Base-by-base conservation (phyloP, 2,329 filamentous ascomycete species). In the Fusarium staphyleae region DNA sequence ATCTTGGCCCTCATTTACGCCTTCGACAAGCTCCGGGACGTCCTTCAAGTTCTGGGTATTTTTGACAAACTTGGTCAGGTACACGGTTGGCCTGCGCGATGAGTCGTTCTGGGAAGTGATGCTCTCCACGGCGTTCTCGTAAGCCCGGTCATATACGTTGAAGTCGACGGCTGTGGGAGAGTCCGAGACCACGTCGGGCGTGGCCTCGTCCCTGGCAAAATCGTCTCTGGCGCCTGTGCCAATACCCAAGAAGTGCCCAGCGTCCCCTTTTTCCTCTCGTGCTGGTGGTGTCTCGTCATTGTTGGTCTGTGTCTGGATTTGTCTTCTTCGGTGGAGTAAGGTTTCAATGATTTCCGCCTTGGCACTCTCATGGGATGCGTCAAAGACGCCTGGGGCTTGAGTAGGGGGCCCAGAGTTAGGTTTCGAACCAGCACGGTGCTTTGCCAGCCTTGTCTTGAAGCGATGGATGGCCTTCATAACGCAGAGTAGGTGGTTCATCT, bases 391-490 rank as follows among this genome's bases (percentile, higher is more conserved):
- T 9, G 39, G 49, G 14, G 40, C 26, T 15, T 48, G 46, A 22
- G 44, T 51, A 3, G 57, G 48, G 11, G 52, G 51, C 10, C 57
- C 55, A 8, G 44, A 46, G 10, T 39, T 59, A 8, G 52, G 51
- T 35, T 26, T 45, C 19, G 58, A 51, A n/a, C 35, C 43, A 12
- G 57, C 55, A 4, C 62, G 57, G 15, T 62, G 67, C 22, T 60
- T 70, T 2, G 62, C 66, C n/a, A 95, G 76, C 8, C 96, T 79
- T 43, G 83, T 78, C 71, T 96, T 97, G 78, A 98, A 97, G 52
- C 89, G 90, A 59, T 88, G 87, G 33, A 96, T 93, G 4, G 93
- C 95, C 83, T 91, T 95, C 80, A 98, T 89, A 62, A 98, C 90
- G 45, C 87, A 90, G 51, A 98, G 79, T 2, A 98, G 80, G 69